A percentile compares a stretch with the other conserved stretches of the same genome.
These are phyloP conservation scores for Cordyceps cateniannulata DNA, from an alignment of 2,329 filamentous ascomycete genomes.

Conservation along the genomic window DNA sequence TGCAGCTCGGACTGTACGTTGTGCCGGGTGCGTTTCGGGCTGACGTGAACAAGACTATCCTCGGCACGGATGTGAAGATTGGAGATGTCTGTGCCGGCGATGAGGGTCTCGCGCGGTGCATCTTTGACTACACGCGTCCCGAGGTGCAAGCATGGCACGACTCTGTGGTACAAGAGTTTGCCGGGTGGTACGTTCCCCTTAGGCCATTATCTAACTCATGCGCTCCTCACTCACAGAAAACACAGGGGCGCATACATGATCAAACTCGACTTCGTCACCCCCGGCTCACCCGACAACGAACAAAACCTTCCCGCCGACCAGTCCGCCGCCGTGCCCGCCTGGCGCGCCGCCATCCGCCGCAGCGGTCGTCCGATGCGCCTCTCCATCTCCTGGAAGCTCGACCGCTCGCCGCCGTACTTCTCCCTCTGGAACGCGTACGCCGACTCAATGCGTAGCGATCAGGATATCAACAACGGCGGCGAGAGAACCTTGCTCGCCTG, in stretches of 20 bases:
- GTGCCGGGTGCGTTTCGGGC: conserved; percentile 17
- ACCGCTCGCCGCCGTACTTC: conserved; percentile 17
- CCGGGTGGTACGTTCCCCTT: conserved; percentile 15
- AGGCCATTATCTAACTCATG: background rate
- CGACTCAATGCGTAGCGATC: conserved; percentile 18
- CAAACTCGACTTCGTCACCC: conserved; percentile 18
- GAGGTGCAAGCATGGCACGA: conserved; percentile 17
- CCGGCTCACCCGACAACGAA: conserved; percentile 18
- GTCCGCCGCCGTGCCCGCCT: conserved; percentile 15
- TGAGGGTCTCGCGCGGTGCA: conserved; percentile 17
- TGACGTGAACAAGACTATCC: conserved; percentile 17
- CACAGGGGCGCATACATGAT: conserved; percentile 17
- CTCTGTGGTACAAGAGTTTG: conserved; percentile 16
- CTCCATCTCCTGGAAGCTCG: conserved; percentile 18
- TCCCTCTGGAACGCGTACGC: conserved; percentile 16
- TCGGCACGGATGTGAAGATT: conserved; percentile 15
- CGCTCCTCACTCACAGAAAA: background rate
- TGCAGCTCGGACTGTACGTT: conserved; percentile 17
- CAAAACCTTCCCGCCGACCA: conserved; percentile 15
- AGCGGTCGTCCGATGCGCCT: conserved; percentile 17
- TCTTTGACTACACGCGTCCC: conserved; percentile 15
- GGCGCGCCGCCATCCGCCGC: conserved; percentile 17
- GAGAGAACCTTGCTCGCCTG: conserved; percentile 14
- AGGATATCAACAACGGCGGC: conserved; percentile 17
- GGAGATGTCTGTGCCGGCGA: conserved; percentile 16